These are phyloP conservation scores for Lodderomyces pseudojiufengensis DNA, from an alignment of 1,139 yeast genomes.

Conservation along the genomic window DNA sequence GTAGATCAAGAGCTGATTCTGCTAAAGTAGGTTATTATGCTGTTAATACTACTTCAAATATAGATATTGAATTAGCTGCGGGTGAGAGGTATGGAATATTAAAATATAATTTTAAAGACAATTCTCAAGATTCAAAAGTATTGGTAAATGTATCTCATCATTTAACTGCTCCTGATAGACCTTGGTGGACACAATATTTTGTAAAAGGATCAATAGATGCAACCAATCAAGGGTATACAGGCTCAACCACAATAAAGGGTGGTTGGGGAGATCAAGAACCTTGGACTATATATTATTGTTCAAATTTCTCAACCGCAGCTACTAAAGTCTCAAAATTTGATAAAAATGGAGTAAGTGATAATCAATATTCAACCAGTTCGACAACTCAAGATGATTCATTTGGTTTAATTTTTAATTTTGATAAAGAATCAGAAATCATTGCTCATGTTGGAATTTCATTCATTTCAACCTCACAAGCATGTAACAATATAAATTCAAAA, in stretches of 20 bases:
- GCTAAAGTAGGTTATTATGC: slow-evolving; percentile 26
- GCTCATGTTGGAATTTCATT: slow-evolving; percentile 35
- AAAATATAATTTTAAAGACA: slow-evolving; percentile 20
- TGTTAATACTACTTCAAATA: slow-evolving; percentile 18
- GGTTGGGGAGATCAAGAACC: slow-evolving; percentile 32
- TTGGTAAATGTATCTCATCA: slow-evolving; percentile 29
- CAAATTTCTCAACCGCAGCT: slow-evolving; percentile 22
- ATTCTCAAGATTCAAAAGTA: slow-evolving; percentile 12
- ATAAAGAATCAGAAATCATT: slow-evolving; percentile 9
- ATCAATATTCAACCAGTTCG: slow-evolving; percentile 8
- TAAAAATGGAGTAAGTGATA: neutral
- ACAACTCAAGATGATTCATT: slow-evolving; percentile 15
- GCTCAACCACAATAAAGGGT: slow-evolving; percentile 23
- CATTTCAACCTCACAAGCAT: slow-evolving; percentile 28
- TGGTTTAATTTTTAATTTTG: slow-evolving; percentile 23
- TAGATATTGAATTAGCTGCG: slow-evolving; percentile 24
- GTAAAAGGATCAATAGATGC: slow-evolving; percentile 23
- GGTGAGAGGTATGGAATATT: slow-evolving; percentile 25
- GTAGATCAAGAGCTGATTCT: slow-evolving; percentile 17
- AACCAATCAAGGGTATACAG: slow-evolving; percentile 21
- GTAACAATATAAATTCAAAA: slow-evolving; percentile 19
- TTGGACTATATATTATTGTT: slow-evolving; percentile 30
- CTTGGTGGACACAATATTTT: slow-evolving; percentile 32
- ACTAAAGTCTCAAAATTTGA: slow-evolving; percentile 6
- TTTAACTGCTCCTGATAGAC: slow-evolving; percentile 22